Conservation (phyloP, 2,329 filamentous ascomycete genomes). For the Stemphylium vesicarium region DNA sequence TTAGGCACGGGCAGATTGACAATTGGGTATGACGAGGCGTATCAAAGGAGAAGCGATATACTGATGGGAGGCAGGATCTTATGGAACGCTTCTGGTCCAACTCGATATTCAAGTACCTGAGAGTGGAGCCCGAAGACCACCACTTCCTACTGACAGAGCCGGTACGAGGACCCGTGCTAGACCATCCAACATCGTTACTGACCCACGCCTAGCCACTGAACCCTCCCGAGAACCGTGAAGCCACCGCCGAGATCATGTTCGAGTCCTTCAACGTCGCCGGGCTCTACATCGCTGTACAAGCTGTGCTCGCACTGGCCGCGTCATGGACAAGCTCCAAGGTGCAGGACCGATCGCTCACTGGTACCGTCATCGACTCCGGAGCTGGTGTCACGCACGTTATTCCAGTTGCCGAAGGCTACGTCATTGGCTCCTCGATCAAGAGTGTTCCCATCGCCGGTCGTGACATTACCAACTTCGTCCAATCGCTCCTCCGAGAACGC, state of each 20-base stretch:
- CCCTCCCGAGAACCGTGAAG: conserved; percentile 97
- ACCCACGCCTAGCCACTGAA: conserved; percentile 77
- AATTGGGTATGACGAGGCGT: conserved; percentile 76
- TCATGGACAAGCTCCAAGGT: conserved; percentile 99
- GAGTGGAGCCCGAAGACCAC: conserved; percentile 98
- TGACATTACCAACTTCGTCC: conserved; percentile 98
- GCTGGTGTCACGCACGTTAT: conserved; percentile 99
- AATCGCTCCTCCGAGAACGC: conserved; percentile 92
- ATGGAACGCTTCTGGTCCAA: conserved; percentile 99
- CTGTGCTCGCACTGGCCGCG: conserved; percentile 91
- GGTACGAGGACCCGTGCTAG: conserved; percentile 60
- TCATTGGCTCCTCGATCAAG: conserved; percentile 99
- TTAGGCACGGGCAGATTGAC: conserved; percentile 96
- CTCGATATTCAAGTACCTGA: conserved; percentile 99
- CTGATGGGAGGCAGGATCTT: conserved; percentile 70
- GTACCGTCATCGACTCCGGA: conserved; percentile 97
- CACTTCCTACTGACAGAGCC: conserved; percentile 98
- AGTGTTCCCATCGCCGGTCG: conserved; percentile 97
- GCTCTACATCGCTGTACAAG: conserved; percentile 98
- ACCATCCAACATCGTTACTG: conserved; percentile 5
- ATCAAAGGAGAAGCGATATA: neutral
- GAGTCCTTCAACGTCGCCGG: conserved; percentile 99
- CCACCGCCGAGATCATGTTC: conserved; percentile 99
- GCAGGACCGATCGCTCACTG: conserved; percentile 91
- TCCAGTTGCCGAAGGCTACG: conserved; percentile 96